Percentiles rank a stretch among this genome's conserved stretches.
Evolutionary conservation across 768 basidiomycete species (phyloP).

Genomic region (Amanita muscaria): DNA sequence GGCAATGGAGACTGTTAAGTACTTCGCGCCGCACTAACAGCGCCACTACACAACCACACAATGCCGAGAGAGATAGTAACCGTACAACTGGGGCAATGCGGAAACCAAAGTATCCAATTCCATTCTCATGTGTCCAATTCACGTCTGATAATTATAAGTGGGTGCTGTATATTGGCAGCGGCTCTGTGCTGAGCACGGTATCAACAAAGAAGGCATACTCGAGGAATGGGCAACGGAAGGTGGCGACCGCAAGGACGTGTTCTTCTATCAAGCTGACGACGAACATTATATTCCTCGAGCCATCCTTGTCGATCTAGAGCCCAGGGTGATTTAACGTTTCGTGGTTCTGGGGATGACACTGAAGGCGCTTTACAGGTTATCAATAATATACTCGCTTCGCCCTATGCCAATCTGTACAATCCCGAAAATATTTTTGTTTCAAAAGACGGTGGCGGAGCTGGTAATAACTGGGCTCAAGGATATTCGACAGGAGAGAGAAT

Average conservation of each 20-base stretch:
- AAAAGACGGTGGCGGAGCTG: slow-evolving; percentile 97
- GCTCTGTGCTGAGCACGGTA: slow-evolving; percentile 96
- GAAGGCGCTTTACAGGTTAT: slow-evolving; percentile 61
- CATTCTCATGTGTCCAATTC: neutral
- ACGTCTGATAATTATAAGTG: neutral
- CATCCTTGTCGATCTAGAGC: slow-evolving; percentile 93
- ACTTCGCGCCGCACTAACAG: too few species aligned
- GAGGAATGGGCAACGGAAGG: slow-evolving; percentile 97
- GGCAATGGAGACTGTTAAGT: too few species aligned
- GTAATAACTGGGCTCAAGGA: slow-evolving; percentile 98
- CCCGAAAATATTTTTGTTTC: slow-evolving; percentile 96
- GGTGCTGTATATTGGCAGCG: slow-evolving; percentile 56
- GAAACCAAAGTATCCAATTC: slow-evolving; percentile 70
- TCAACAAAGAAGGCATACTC: slow-evolving; percentile 89
- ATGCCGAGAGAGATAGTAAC: slow-evolving; percentile 86
- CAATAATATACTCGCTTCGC: slow-evolving; percentile 84
- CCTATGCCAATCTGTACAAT: slow-evolving; percentile 89
- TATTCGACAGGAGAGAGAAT: slow-evolving; percentile 83
- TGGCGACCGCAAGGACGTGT: slow-evolving; percentile 96
- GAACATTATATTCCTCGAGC: slow-evolving; percentile 98
- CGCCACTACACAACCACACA: too few species aligned
- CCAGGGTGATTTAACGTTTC: slow-evolving; percentile 53
- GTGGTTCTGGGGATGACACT: neutral
- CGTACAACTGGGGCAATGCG: slow-evolving; percentile 84
- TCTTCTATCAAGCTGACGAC: slow-evolving; percentile 99